Evolutionary conservation across 1,139 yeast genomes (phyloP), one percentile per base, ranked within the genome.

Genomic region (Candida buenavistaensis): DNA sequence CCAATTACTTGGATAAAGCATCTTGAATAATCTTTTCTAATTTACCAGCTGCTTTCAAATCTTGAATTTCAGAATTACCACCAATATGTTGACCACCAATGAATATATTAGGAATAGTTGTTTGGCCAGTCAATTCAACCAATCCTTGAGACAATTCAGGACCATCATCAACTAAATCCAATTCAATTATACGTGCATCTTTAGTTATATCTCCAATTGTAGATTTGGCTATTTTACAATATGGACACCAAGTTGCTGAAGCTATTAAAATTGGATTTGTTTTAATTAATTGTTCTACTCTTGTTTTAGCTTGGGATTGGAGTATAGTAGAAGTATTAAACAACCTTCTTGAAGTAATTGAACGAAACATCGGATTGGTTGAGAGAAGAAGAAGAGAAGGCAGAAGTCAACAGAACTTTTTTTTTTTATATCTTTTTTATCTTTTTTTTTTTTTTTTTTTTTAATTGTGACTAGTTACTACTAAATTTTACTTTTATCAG

Each of bases 21-120:
- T 72, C 70, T 50, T 63, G 65, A 43, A 66, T 57, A 52, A 63
- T 63, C 22, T 52, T 40, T 33, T 49, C 67, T 49, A 66, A 65
- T 45, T 60, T 48, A 38, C 52, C 69, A 29, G 47, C 37, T 10
- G 64, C 53, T 28, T 70, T 68, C 59, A 81, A 71, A 30, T 71
- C 66, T 64, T 87, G 95, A 43, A 90, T 69, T 49, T 85, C 95
- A 33, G 90, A 82, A 75, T 88, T 86, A 41, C 98, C 98, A 43
- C 98, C 98, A 52, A 92, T 79, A 67, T 88, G 96, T 64, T 87
- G 73, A 40, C 96, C 96, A 34, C 75, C 80, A 57, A 92, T 89
- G 65, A 83, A 89, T 46, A 92, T 77, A 62, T 85, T 90, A 44
- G 98, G 98, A 40, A 92, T 97, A 25, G 97, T 88, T 50, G 79